Percentiles rank a stretch among this genome's conserved stretches.
These are phyloP conservation scores for Fusarium liriodendri DNA, from an alignment of 2,329 filamentous ascomycete species.

Conservation along the genomic window DNA sequence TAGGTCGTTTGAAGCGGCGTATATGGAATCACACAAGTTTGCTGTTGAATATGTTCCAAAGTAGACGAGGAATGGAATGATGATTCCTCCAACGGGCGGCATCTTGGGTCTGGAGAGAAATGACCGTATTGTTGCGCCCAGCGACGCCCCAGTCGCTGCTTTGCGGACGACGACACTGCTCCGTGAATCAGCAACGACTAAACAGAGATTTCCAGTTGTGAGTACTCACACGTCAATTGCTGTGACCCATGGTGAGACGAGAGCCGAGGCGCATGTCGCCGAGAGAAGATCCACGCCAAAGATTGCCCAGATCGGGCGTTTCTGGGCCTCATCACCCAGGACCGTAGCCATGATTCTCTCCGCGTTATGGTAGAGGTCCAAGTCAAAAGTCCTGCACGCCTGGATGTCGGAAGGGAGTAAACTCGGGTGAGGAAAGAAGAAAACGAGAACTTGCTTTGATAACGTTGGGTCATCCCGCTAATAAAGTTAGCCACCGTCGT, in stretches of 20 bases:
- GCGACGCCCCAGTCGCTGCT: conserved; percentile 11
- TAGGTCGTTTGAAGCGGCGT: conserved; percentile 5
- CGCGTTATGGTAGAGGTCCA: background rate
- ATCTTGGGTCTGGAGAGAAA: conserved; percentile 12
- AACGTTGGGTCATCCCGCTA: background rate
- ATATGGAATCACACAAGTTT: conserved; percentile 23
- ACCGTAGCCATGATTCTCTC: conserved; percentile 18
- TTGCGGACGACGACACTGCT: conserved; percentile 22
- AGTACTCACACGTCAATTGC: conserved; percentile 28
- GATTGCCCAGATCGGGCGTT: conserved; percentile 21
- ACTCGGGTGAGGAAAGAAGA: background rate
- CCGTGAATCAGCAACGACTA: background rate
- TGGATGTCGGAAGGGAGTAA: background rate
- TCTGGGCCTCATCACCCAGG: conserved; percentile 6
- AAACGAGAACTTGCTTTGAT: background rate
- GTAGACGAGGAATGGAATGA: conserved; percentile 25
- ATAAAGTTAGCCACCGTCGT: background rate
- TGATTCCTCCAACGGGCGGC: conserved; percentile 7
- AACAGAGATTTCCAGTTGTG: background rate
- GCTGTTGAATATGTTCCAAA: conserved; percentile 29
- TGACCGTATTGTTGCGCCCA: conserved; percentile 5
- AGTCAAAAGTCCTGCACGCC: background rate
- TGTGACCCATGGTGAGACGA: conserved; percentile 31
- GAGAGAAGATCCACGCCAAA: conserved; percentile 22
- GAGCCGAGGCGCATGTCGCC: conserved; percentile 22